phyloP scores from a whole-genome alignment of 352 stramenopile genomes.

The Phytophthora kernoviae region DNA sequence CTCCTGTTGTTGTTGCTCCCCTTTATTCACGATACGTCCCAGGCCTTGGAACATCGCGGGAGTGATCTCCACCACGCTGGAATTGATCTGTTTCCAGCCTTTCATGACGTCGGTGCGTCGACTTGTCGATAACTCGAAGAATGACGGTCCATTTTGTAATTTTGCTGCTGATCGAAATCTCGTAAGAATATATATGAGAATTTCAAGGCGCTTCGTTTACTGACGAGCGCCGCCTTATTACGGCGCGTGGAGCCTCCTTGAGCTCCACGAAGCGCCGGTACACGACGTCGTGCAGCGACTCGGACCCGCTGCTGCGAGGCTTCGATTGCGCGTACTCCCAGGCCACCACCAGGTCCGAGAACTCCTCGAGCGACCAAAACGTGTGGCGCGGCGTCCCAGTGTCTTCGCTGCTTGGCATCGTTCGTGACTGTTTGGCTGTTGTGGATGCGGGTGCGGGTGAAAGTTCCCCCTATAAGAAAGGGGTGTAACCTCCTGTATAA shows the following conservation, averaged over 20 bases:
- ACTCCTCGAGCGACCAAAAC: constrained; percentile 36
- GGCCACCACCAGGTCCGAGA: constrained; percentile 33
- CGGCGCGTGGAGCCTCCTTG: constrained; percentile 34
- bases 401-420: constrained; percentile 31
- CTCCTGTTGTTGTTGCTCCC: constrained; percentile 1
- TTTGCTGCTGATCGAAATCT: constrained; percentile 33
- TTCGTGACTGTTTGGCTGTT: background rate
- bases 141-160: constrained; percentile 10
- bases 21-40: constrained; percentile 26
- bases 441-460: background rate
- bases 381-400: constrained; percentile 11
- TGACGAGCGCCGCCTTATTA: constrained; percentile 39
- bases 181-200: constrained; percentile 39
- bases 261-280: constrained; percentile 38
- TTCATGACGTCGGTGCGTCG: constrained; percentile 18
- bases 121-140: constrained; percentile 32
- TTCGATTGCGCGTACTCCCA: constrained; percentile 30
- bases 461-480: too few species aligned
- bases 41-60: constrained; percentile 28
- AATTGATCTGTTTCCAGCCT: constrained; percentile 36
- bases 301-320: constrained; percentile 4
- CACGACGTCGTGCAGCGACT: constrained; percentile 30
- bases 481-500: background rate
- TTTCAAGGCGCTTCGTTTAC: constrained; percentile 39
- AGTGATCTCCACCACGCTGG: constrained; percentile 36